Base-by-base conservation (phyloP, 345 rosid species). In the Eutrema japonicum region DNA sequence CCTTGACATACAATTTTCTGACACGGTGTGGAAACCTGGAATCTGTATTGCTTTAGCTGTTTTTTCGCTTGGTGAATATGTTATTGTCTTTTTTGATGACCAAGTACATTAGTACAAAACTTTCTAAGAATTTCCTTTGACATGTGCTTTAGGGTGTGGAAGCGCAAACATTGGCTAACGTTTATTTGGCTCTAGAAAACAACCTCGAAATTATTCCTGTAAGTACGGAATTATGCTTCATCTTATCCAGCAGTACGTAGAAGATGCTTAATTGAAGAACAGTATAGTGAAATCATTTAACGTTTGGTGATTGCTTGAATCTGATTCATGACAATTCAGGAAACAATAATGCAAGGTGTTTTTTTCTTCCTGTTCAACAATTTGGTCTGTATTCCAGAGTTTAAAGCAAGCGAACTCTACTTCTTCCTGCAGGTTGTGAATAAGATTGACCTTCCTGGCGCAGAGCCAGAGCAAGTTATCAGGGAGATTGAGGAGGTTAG, bases 391-490 rank as follows among this genome's bases (percentile, higher is more conserved):
- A 10, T 56, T 33, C 49, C 27, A 48, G 55, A 70, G 61, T 49
- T 70, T 57, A 58, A 47, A 71, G 56, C 50, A 56, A 33, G 38
- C 4, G 13, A 32, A 26, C 13, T 77, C 56, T 56, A 33, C 64
- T 27, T 58, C 33, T 66, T 43, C 58, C 60, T 73, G 42, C 82
- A 91, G 99, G 99, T 95, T 57, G 76, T 95, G 78, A 92, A 95
- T 88, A 95, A 94, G 83, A 91, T 94, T 84, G 98, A 94, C 79
- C 98, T 94, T 77, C 98, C 97, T 45, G 96, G 98, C 32, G 97
- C 99, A 46, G 96, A 89, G 60, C 97, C 99, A 59, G 93, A 86
- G 67, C 83, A 84, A 53, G 91, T 95, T 64, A 49, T 81, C 72
- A 81, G 71, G 82, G 99, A 95, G 87, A 91, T 95, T 80, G 97